Evolutionary conservation across 805 yeast genomes (phyloP).

Genomic region (Spathaspora arborariae): DNA sequence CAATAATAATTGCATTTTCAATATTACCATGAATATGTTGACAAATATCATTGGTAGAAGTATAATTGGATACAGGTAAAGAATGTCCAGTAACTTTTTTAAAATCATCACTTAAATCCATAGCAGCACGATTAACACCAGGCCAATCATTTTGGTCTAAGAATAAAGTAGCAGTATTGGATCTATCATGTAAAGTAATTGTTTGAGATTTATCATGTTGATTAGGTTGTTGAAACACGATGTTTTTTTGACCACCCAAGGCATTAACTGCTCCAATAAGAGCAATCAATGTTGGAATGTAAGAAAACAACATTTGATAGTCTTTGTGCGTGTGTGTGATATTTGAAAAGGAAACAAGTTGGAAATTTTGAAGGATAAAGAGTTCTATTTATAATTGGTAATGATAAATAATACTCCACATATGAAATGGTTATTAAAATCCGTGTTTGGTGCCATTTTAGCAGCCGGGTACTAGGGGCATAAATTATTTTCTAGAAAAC

Average conservation of each 20-base stretch:
- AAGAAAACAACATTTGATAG: conserved; percentile 1
- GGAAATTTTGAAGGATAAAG: not conserved
- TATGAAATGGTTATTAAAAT: not conserved
- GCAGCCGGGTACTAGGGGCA: not conserved
- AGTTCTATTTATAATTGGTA: not conserved
- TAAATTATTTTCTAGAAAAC: not conserved
- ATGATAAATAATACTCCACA: not conserved
- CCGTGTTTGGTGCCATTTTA: not conserved
- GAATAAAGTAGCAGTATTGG: conserved; percentile 1
- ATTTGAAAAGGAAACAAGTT: not conserved
- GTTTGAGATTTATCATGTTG: not conserved
- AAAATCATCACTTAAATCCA: conserved; percentile 12
- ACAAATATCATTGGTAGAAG: conserved; percentile 5
- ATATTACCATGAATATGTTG: not conserved
- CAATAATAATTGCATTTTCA: conserved; percentile 11
- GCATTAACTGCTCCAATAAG: conserved; percentile 4
- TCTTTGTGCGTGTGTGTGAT: not conserved
- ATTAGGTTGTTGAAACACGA: not conserved
- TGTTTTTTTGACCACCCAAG: conserved; percentile 5
- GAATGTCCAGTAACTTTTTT: conserved; percentile 10
- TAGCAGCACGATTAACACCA: conserved; percentile 13
- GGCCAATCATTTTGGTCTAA: conserved; percentile 14
- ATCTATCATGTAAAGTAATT: not conserved
- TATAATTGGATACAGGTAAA: conserved; percentile 6
- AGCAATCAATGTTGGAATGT: conserved; percentile 6